These are phyloP conservation scores for Litchi chinensis DNA, from an alignment of 345 rosid species.

Conservation along the genomic window DNA sequence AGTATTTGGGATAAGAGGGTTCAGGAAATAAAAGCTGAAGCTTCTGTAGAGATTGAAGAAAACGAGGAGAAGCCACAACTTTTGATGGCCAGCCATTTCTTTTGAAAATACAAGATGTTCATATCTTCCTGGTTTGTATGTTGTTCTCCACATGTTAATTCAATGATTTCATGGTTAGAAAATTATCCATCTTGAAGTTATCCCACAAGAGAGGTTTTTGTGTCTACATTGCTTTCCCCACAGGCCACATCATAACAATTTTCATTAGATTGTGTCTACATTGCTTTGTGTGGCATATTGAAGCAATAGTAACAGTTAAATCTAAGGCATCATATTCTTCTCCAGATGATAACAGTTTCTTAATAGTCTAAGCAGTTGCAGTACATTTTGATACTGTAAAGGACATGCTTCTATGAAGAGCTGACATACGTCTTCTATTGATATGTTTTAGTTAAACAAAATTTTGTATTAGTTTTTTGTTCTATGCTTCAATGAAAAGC, in stretches of 20 bases:
- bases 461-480: too few species aligned
- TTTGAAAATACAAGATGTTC: conserved; percentile 36
- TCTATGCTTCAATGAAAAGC: too few species aligned
- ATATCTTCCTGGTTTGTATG: neutral
- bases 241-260: neutral
- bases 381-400: neutral
- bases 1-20: conserved; percentile 77
- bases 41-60: conserved; percentile 63
- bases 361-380: neutral
- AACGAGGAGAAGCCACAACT: conserved; percentile 76
- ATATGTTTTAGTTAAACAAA: too few species aligned
- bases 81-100: conserved; percentile 88
- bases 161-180: neutral
- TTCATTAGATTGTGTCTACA: neutral
- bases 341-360: neutral
- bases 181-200: neutral
- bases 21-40: conserved; percentile 66
- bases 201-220: neutral
- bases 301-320: neutral
- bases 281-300: neutral
- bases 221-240: neutral
- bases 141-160: neutral
- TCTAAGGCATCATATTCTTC: neutral
- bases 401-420: neutral
- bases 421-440: neutral